A percentile compares a stretch with the other conserved stretches of the same genome.
These are phyloP conservation scores for Colletotrichum destructivum DNA, from an alignment of 2,329 filamentous ascomycete genomes.

Conservation along the genomic window DNA sequence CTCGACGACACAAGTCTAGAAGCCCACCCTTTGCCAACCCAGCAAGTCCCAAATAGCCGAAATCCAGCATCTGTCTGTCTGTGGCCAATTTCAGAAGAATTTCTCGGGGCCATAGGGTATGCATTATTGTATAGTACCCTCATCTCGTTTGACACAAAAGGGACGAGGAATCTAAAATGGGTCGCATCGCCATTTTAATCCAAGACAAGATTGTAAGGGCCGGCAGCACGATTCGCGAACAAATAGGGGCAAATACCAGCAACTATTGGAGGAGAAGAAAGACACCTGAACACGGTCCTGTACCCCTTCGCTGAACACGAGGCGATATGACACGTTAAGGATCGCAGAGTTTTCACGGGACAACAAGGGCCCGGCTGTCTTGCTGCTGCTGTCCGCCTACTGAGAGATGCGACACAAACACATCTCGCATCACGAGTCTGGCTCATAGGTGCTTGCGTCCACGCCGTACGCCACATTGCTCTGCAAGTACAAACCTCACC, in stretches of 20 bases:
- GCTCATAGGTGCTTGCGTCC: background rate
- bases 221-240: background rate
- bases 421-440: conserved; percentile 7
- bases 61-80: background rate
- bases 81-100: conserved; percentile 11
- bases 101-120: conserved; percentile 21
- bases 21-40: background rate
- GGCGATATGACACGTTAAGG: conserved; percentile 13
- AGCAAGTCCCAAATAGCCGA: background rate
- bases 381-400: background rate
- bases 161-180: conserved; percentile 26
- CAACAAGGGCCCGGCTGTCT: conserved; percentile 1
- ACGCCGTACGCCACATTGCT: conserved; percentile 3
- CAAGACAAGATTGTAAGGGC: conserved; percentile 24
- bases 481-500: background rate
- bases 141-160: conserved; percentile 36
- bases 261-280: conserved; percentile 2
- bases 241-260: background rate
- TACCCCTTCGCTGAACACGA: conserved; percentile 19
- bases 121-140: conserved; percentile 14
- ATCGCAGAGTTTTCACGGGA: conserved; percentile 3
- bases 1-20: background rate
- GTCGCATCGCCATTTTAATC: conserved; percentile 19
- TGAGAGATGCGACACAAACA: background rate
- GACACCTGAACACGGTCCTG: background rate